These are phyloP conservation scores for Penstemon barbatus DNA, from an alignment of 257 asterid genomes.

Conservation along the genomic window DNA sequence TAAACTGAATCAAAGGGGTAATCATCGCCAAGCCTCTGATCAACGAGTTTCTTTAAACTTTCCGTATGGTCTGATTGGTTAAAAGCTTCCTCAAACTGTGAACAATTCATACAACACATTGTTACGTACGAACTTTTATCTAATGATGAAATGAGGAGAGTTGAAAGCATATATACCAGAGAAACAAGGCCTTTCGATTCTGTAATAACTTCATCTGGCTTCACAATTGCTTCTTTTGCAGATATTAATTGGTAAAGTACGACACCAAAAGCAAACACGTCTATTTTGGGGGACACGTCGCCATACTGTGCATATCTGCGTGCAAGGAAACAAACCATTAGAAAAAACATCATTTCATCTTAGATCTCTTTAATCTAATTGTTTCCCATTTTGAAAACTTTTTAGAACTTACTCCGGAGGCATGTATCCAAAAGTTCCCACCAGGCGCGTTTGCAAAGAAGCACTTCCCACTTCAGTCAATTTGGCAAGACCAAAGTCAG, in stretches of 20 bases:
- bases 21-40: constrained; percentile 69
- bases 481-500: constrained; percentile 85
- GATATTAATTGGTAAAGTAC: constrained; percentile 77
- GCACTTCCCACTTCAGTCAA: constrained; percentile 73
- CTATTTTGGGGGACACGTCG: constrained; percentile 73
- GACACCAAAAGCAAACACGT: constrained; percentile 87
- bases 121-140: not conserved
- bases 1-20: constrained; percentile 63
- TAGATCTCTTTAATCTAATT: too few species aligned
- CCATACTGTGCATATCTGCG: constrained; percentile 81
- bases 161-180: constrained; percentile 43
- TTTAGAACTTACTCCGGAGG: constrained; percentile 68
- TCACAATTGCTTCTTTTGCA: constrained; percentile 72
- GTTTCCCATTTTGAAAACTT: too few species aligned
- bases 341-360: too few species aligned
- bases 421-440: constrained; percentile 93
- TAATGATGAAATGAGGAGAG: constrained; percentile 5
- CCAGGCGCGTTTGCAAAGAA: constrained; percentile 75
- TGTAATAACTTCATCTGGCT: constrained; percentile 47
- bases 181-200: constrained; percentile 77
- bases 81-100: constrained; percentile 73
- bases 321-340: not conserved
- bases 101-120: constrained; percentile 8
- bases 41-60: constrained; percentile 54
- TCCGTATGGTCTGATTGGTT: constrained; percentile 52